phyloP scores from a whole-genome alignment of 2,329 filamentous ascomycete genomes.

The Venturia aucupariae region DNA sequence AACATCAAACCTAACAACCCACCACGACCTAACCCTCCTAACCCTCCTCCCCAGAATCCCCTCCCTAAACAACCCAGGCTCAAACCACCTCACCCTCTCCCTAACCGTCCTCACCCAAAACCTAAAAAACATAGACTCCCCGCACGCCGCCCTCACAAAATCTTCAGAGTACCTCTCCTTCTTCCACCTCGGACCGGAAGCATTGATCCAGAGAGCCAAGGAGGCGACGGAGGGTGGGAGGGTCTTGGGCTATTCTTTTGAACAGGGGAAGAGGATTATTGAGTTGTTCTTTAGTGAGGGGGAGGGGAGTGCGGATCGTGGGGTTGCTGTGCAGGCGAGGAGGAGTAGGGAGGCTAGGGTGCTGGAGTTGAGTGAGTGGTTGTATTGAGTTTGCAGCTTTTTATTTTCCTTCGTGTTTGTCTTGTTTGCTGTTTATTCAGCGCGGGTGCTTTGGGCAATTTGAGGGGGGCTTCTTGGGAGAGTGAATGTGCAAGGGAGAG shows the following conservation, averaged over 20 bases:
- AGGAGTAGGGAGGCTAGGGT: conserved; percentile 53
- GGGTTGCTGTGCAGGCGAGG: conserved; percentile 57
- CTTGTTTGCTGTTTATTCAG: not conserved
- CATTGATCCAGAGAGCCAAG: conserved; percentile 54
- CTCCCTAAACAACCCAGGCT: conserved; percentile 77
- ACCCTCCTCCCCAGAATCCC: conserved; percentile 60
- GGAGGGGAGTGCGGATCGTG: conserved; percentile 56
- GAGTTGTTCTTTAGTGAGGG: conserved; percentile 36
- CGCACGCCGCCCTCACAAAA: conserved; percentile 53
- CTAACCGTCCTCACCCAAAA: conserved; percentile 94
- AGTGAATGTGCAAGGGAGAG: not conserved
- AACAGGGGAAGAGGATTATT: conserved; percentile 33
- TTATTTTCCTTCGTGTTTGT: not conserved
- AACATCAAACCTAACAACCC: conserved; percentile 61
- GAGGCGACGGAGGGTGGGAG: conserved; percentile 44
- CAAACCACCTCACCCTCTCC: conserved; percentile 83
- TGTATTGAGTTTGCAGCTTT: not conserved
- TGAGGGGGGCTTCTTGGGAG: too few species aligned
- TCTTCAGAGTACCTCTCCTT: conserved; percentile 61
- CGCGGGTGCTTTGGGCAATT: not conserved
- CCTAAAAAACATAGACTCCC: conserved; percentile 75
- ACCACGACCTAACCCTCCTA: conserved; percentile 74
- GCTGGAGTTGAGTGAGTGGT: conserved; percentile 12
- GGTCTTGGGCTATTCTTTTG: conserved; percentile 27
- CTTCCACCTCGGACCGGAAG: conserved; percentile 56